These are phyloP conservation scores for Lodderomyces beijingensis DNA, from an alignment of 1,139 yeast genomes.

Conservation along the genomic window DNA sequence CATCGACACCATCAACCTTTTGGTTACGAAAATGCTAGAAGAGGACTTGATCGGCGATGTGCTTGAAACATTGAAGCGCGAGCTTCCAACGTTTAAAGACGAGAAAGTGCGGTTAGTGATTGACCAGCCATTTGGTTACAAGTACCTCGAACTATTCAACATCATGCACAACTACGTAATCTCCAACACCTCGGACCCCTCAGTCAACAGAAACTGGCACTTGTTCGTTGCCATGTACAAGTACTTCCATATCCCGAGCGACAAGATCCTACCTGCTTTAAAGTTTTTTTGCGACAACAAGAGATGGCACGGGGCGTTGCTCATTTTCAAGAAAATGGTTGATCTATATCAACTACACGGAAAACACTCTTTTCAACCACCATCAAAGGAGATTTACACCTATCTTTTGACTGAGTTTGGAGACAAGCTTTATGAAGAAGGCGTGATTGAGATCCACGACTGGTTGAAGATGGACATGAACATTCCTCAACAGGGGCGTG, in stretches of 20 bases:
- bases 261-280: constrained; percentile 58
- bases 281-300: constrained; percentile 53
- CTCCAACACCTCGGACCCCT: constrained; percentile 34
- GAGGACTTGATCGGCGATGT: constrained; percentile 54
- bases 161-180: constrained; percentile 45
- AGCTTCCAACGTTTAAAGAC: constrained; percentile 47
- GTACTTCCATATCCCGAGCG: constrained; percentile 57
- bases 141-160: constrained; percentile 32
- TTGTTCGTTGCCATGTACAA: constrained; percentile 58
- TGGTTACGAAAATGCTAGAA: constrained; percentile 44
- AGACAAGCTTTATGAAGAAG: constrained; percentile 56
- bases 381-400: constrained; percentile 65
- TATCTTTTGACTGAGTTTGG: constrained; percentile 64
- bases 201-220: constrained; percentile 56
- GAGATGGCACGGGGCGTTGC: constrained; percentile 61
- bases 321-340: constrained; percentile 61
- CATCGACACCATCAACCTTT: constrained; percentile 42
- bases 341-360: constrained; percentile 55
- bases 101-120: constrained; percentile 27
- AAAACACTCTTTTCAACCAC: constrained; percentile 39
- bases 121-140: constrained; percentile 21
- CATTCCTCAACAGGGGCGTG: constrained; percentile 52
- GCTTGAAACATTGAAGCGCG: constrained; percentile 55
- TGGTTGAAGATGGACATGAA: constrained; percentile 62
- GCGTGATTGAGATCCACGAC: constrained; percentile 63